Conservation (phyloP, 306 rosid species). For the Cicer yamashitae region DNA sequence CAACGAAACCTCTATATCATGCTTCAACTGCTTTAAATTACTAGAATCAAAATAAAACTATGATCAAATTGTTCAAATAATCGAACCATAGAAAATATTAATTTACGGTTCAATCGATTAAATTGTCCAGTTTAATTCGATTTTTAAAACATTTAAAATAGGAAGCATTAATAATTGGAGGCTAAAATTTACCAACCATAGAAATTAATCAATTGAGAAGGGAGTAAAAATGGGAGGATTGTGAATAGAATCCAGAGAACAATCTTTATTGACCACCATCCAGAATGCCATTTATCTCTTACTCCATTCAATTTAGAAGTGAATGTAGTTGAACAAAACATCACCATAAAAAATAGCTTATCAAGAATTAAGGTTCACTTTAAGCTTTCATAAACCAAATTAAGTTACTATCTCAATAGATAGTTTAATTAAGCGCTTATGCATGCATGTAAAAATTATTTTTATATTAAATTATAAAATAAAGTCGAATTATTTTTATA, state of each 20-base stretch:
- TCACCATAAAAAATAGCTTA: constrained; percentile 79
- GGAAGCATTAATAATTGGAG: constrained; percentile 11
- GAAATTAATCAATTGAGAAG: constrained; percentile 68
- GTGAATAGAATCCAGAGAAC: constrained; percentile 58
- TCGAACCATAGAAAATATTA: fast-evolving
- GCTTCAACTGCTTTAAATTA: background rate
- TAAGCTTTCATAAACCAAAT: background rate
- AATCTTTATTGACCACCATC: constrained; percentile 95
- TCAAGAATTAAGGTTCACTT: constrained; percentile 60
- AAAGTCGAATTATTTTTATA: too few relatives aligned
- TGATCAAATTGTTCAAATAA: background rate
- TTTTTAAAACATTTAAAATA: background rate
- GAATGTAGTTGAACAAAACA: constrained; percentile 81
- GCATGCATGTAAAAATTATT: too few relatives aligned
- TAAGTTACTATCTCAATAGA: too few relatives aligned
- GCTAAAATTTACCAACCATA: constrained; percentile 70
- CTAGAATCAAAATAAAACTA: background rate
- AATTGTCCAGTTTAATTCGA: background rate
- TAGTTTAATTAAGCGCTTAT: too few relatives aligned
- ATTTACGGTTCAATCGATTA: background rate
- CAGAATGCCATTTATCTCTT: constrained; percentile 90
- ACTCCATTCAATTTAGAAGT: constrained; percentile 67
- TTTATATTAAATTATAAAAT: too few relatives aligned
- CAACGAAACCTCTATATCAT: background rate
- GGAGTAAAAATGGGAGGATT: constrained; percentile 83